These are phyloP conservation scores for Eucalyptus polyanthemos DNA, from an alignment of 345 rosid species.

Conservation along the genomic window DNA sequence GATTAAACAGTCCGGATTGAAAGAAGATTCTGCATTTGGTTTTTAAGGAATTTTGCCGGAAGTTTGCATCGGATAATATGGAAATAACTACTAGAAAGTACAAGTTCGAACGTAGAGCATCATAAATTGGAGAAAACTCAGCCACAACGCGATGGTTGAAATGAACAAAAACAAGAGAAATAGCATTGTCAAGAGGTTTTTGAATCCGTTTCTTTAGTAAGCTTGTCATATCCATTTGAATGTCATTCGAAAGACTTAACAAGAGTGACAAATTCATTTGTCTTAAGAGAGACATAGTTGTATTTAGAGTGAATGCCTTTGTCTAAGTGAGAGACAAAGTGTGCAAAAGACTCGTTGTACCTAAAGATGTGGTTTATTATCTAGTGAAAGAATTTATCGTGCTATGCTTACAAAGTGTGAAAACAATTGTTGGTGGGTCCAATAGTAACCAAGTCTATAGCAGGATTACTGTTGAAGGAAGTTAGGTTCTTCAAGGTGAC, in stretches of 20 bases:
- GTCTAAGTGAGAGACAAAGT: neutral
- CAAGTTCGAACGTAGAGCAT: neutral
- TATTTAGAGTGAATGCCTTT: neutral
- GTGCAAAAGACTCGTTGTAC: neutral
- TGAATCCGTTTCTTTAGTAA: neutral
- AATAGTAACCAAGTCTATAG: neutral
- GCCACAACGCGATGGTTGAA: neutral
- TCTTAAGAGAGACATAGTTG: neutral
- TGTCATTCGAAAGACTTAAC: neutral
- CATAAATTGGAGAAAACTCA: neutral
- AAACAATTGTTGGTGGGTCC: neutral
- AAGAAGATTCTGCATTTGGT: neutral
- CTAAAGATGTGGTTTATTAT: neutral
- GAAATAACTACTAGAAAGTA: neutral
- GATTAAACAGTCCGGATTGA: neutral
- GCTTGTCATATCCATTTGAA: neutral
- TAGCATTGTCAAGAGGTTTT: neutral
- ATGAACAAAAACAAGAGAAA: neutral
- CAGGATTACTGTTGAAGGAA: neutral
- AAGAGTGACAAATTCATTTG: neutral
- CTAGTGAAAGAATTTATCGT: neutral
- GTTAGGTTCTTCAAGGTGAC: neutral
- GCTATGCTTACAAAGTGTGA: neutral
- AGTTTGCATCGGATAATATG: neutral
- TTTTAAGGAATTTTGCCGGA: too few species aligned